Percentiles rank a stretch among this genome's conserved stretches.
Conservation (phyloP, 2,329 filamentous ascomycete genomes). For the Penicillium hesseltinei region DNA sequence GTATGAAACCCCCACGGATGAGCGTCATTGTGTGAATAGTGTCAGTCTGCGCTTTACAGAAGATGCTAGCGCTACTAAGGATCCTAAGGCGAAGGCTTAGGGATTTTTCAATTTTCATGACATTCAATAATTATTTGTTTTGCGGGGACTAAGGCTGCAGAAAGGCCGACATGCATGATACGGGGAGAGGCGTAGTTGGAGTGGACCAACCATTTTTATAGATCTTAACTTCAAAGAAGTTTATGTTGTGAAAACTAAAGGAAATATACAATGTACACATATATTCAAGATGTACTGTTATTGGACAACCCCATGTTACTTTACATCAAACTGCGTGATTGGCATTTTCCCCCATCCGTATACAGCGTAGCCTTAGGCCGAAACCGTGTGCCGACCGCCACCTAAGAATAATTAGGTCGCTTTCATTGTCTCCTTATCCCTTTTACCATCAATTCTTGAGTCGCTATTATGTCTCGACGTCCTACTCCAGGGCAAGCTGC, state of each 20-base stretch:
- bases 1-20: conserved; percentile 80
- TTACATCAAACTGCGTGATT: conserved; percentile 20
- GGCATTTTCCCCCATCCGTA: conserved; percentile 26
- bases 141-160: conserved; percentile 4
- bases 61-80: conserved; percentile 49
- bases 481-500: conserved; percentile 82
- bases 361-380: conserved; percentile 26
- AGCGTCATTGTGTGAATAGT: conserved; percentile 96
- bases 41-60: conserved; percentile 80
- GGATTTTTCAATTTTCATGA: neutral
- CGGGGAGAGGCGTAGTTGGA: conserved; percentile 2
- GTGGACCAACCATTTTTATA: conserved; percentile 4
- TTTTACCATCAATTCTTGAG: conserved; percentile 13
- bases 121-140: conserved; percentile 1
- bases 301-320: neutral
- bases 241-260: neutral
- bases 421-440: conserved; percentile 20
- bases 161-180: conserved; percentile 4
- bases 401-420: conserved; percentile 26
- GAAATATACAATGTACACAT: neutral
- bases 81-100: conserved; percentile 32
- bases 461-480: conserved; percentile 40
- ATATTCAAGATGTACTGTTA: neutral
- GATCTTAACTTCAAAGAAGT: neutral
- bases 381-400: conserved; percentile 29